phyloP scores from a whole-genome alignment of 805 yeast genomes.

The Metschnikowia kofuensis region DNA sequence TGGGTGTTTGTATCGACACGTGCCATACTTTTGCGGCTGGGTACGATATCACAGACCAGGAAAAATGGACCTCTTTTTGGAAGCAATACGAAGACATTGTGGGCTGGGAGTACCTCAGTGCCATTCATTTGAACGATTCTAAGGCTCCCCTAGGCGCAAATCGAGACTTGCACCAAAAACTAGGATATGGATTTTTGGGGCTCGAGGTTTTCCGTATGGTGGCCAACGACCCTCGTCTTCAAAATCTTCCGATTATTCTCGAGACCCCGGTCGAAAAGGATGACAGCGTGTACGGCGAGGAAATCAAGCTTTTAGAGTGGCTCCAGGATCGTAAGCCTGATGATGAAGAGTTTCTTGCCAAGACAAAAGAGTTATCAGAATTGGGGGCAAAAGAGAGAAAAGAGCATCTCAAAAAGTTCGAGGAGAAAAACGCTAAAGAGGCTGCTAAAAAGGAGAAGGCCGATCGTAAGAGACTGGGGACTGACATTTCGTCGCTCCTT shows the following conservation, averaged over 20 bases:
- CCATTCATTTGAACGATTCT: conserved; percentile 90
- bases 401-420: conserved; percentile 64
- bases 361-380: conserved; percentile 47
- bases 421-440: conserved; percentile 45
- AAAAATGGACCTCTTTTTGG: conserved; percentile 67
- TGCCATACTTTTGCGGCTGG: conserved; percentile 98
- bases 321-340: conserved; percentile 53
- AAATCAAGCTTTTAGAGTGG: conserved; percentile 82
- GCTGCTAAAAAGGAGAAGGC: conserved; percentile 27
- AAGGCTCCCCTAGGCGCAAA: conserved; percentile 90
- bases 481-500: conserved; percentile 20
- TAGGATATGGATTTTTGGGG: conserved; percentile 89
- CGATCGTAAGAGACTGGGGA: conserved; percentile 15
- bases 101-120: conserved; percentile 72
- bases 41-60: conserved; percentile 70
- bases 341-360: conserved; percentile 54
- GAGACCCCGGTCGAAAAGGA: conserved; percentile 82
- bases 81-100: conserved; percentile 65
- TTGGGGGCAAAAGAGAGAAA: conserved; percentile 68
- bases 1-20: conserved; percentile 96
- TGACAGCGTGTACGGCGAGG: conserved; percentile 70
- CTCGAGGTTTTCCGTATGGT: conserved; percentile 77
- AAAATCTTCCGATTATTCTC: conserved; percentile 71
- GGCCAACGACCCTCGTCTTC: conserved; percentile 64
- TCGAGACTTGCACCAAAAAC: conserved; percentile 84